Base-by-base conservation (phyloP, 306 rosid genomes). In the Corylus americana region DNA sequence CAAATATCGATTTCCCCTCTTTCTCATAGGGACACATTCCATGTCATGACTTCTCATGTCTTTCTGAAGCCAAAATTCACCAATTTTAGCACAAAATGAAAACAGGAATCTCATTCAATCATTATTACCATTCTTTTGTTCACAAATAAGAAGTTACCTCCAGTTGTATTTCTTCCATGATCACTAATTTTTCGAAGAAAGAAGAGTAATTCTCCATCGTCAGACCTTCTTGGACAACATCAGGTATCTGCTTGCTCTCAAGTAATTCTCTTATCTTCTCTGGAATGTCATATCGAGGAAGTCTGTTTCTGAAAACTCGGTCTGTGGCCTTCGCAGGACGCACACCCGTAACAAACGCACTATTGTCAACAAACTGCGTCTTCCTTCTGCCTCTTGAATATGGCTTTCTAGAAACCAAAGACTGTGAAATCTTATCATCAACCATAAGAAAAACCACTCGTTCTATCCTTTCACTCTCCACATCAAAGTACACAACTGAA, bases 161-260 rank as follows among this genome's bases (percentile, higher is more conserved):
- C 73, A 90, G 75, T 73, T 93, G 94, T 77, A 95, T 75, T 85
- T 95, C 99, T 83, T 95, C 99, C 97, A 95, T 89, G 74, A 89
- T 88, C 25, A 93, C 55, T 82, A 95, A 87, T 42, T 84, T 64
- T 83, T 83, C 87, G 81, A 95, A 95, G 78, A 72, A 92, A 48
- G 67, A 8, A 68, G 85, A 61, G 76, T 93, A 95, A 55, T 49
- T 90, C 55, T 16, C 73, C 54, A 51, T 82, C 13, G 82, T 77
- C 69, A 95, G 93, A 62, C 99, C 97, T 73, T 85, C 87, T 45
- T 63, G 73, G 48, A 95, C 80, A 66, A 74, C 82, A 80, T 71
- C 78, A 70, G 99, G 98, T 25, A 84, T 78, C 78, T 89, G 81
- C 76, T 85, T 77, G 67, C 70, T 86, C 79, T 82, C 87, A 53